Percentiles rank a stretch among this genome's conserved stretches.
Evolutionary conservation across 148 eudicot genomes (phyloP).

Genomic region (Rhododendron ovatum): DNA sequence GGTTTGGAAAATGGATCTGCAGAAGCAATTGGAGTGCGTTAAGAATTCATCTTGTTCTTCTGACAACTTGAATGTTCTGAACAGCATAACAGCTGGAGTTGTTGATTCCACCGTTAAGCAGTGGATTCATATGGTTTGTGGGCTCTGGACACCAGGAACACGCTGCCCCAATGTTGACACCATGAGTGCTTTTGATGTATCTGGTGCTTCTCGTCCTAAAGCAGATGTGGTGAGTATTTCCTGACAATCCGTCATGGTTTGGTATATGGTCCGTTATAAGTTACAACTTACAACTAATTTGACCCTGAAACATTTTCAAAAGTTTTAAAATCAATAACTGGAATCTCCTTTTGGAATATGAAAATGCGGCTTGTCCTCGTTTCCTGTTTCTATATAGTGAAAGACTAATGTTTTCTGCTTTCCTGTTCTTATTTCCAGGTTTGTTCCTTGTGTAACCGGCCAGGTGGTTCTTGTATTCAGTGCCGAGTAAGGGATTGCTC

Average conservation of each 20-base stretch:
- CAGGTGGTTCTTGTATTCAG: conserved; percentile 49
- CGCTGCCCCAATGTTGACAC: conserved; percentile 58
- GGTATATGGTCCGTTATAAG: neutral
- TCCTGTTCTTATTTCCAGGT: conserved; percentile 25
- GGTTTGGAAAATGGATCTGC: conserved; percentile 23
- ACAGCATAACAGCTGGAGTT: conserved; percentile 42
- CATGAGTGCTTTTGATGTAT: conserved; percentile 61
- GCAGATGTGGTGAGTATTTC: conserved; percentile 32
- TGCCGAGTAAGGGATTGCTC: conserved; percentile 37
- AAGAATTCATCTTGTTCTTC: conserved; percentile 14
- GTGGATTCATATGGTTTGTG: conserved; percentile 68
- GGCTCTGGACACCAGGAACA: conserved; percentile 60
- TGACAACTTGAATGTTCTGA: conserved; percentile 28
- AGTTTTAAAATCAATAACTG: neutral
- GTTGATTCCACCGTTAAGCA: conserved; percentile 50
- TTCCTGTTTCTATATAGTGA: neutral
- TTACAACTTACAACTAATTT: neutral
- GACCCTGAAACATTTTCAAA: neutral
- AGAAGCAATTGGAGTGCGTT: conserved; percentile 11
- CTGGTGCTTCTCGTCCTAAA: conserved; percentile 38
- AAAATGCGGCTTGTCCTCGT: neutral
- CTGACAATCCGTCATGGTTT: neutral
- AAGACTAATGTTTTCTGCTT: neutral
- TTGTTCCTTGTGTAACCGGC: conserved; percentile 45
- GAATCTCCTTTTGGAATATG: neutral